These are phyloP conservation scores for Aspergillus mulundensis DNA, from an alignment of 495 filamentous ascomycete species.

Conservation along the genomic window DNA sequence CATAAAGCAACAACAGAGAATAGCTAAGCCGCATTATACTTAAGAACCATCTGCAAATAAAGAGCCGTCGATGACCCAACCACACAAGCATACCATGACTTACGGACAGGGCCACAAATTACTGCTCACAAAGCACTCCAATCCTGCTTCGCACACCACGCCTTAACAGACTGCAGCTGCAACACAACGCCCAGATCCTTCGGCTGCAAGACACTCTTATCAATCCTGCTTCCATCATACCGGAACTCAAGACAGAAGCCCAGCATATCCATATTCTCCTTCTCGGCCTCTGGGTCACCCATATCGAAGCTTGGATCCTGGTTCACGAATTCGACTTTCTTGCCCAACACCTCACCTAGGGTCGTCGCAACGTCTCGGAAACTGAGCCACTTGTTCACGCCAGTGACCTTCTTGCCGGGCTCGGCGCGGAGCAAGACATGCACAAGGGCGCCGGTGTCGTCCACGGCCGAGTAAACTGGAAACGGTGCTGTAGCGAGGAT, in stretches of 20 bases:
- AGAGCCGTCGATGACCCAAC: too few species aligned
- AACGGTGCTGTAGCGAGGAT: background rate
- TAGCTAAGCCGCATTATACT: background rate
- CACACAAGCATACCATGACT: too few species aligned
- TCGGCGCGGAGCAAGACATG: conserved; percentile 25
- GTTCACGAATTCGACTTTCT: conserved; percentile 5
- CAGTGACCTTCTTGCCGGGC: conserved; percentile 29
- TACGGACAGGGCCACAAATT: too few species aligned
- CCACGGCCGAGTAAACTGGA: conserved; percentile 10
- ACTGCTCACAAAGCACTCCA: background rate
- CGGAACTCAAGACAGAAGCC: conserved; percentile 12
- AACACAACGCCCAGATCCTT: background rate
- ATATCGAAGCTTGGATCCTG: background rate
- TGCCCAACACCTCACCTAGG: conserved; percentile 18
- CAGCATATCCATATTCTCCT: conserved; percentile 9
- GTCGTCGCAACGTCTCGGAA: conserved; percentile 24
- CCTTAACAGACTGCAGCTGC: conserved; percentile 1
- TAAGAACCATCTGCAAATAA: too few species aligned
- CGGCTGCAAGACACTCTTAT: conserved; percentile 1
- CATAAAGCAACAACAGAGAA: background rate
- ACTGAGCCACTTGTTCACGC: conserved; percentile 23
- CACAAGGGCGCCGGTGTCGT: conserved; percentile 32
- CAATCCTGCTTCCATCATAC: conserved; percentile 7
- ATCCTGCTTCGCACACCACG: conserved; percentile 7
- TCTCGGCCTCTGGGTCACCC: conserved; percentile 1